Percentiles rank a stretch among this genome's conserved stretches.
phyloP scores from a whole-genome alignment of 108 stramenopile species.

The Cafeteria roenbergensis region DNA sequence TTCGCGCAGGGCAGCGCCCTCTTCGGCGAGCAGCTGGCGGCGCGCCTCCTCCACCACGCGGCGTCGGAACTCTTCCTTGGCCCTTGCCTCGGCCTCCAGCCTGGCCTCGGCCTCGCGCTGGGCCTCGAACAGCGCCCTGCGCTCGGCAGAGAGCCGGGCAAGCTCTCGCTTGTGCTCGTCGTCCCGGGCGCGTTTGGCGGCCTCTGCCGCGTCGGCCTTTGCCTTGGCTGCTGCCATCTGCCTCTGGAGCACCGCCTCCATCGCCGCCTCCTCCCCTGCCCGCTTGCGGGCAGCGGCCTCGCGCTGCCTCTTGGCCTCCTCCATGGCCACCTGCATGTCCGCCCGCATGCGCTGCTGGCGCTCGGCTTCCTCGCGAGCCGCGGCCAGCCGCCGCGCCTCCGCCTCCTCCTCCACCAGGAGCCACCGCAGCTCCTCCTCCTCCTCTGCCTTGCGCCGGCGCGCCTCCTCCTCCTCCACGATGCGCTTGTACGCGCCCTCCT shows the following conservation, averaged over 20 bases:
- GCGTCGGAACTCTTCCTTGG: conserved; percentile 2
- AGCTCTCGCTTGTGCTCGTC: background rate
- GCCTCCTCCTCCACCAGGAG: background rate
- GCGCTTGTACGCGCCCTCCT: background rate
- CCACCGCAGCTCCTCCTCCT: conserved; percentile 10
- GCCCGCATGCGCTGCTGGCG: background rate
- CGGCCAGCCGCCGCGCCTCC: background rate
- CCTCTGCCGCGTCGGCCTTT: background rate
- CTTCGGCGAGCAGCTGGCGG: conserved; percentile 1
- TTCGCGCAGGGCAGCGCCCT: background rate
- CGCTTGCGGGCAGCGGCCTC: too few relatives aligned
- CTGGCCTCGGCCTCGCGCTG: conserved; percentile 3
- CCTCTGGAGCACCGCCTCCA: too few relatives aligned
- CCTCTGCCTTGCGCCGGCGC: conserved; percentile 7
- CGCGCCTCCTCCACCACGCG: conserved; percentile 11
- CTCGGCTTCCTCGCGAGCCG: background rate
- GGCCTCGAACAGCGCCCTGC: background rate
- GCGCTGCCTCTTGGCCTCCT: background rate
- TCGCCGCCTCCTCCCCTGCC: too few relatives aligned
- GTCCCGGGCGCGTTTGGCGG: background rate
- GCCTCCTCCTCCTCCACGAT: conserved; percentile 13
- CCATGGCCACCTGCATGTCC: background rate
- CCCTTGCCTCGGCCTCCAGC: conserved; percentile 1
- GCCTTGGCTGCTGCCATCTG: too few relatives aligned
- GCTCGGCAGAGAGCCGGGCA: background rate